A percentile compares a stretch with the other conserved stretches of the same genome.
Conservation (phyloP, 179 eudicot species). For the Amaranthus tricolor region DNA sequence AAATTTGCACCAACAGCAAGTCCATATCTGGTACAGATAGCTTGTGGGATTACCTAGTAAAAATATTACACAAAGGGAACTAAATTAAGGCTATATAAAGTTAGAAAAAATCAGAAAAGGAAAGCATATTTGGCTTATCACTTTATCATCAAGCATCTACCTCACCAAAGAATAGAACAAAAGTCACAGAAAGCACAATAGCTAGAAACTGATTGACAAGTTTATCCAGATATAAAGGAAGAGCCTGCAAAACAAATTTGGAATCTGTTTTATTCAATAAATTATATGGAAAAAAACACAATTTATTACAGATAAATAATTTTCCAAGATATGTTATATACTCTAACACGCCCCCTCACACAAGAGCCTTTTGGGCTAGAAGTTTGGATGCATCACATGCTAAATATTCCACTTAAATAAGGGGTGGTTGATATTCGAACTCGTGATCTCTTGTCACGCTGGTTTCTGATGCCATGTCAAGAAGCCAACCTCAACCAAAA, state of each 20-base stretch:
- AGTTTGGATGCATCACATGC: no score
- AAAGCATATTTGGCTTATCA: background rate
- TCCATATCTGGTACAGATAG: conserved; percentile 64
- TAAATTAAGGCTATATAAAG: background rate
- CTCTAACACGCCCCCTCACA: no score
- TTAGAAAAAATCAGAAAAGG: background rate
- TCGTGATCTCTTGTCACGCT: no score
- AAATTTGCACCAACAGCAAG: conserved; percentile 58
- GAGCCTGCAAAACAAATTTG: conserved; percentile 40
- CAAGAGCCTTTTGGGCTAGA: no score
- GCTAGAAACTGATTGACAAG: conserved; percentile 47
- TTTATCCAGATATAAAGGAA: conserved; percentile 60
- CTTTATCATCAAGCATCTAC: conserved; percentile 25
- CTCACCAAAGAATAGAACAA: conserved; percentile 67
- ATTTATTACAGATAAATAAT: background rate
- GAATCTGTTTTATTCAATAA: background rate
- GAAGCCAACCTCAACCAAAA: no score
- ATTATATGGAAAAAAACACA: background rate
- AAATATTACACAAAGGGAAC: background rate
- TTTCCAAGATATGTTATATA: no score
- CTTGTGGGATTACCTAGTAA: conserved; percentile 61
- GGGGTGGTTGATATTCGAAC: no score
- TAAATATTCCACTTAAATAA: no score
- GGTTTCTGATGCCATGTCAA: no score
- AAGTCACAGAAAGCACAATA: conserved; percentile 58